Base-by-base conservation (phyloP, 148 eudicot genomes). In the Fagopyrum tataricum region DNA sequence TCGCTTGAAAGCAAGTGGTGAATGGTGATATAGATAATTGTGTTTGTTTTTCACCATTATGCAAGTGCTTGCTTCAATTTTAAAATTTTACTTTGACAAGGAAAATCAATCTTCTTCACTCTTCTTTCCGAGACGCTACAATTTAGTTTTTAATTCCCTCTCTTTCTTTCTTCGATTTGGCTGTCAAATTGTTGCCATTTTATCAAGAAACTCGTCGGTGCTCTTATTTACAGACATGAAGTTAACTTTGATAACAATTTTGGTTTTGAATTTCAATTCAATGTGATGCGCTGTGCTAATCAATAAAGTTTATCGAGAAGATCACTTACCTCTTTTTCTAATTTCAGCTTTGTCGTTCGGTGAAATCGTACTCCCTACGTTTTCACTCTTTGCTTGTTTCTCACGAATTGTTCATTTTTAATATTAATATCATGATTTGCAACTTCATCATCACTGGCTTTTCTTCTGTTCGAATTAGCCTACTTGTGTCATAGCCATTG, bases 331-430 rank as follows among this genome's bases (percentile, higher is more conserved):
- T 24, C 59, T 18, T 53, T 53, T 52, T 17, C 5, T 17, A 0
- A 0, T 17, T 52, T 52, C 23, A 53, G 24, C 23, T 8, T 20
- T 53, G 59, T 53, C 59, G 59, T 53, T 53, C 59, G 59, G 24
- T 53, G 59, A 18, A 53, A 53, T 53, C 59, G 59, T 53, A 53
- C 59, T 18, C 59, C 20, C 59, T 53, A 53, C 59, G 59, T 53
- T 53, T 53, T 18, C 59, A 53, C 24, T 53, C 24, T 18, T 53
- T 53, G 59, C 59, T 53, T 53, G 59, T 53, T 53, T 53, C 10
- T 53, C 59, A 53, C 59, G 59, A 23, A 53, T 53, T 53, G 9
- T 53, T 53, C 24, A 53, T 53, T 20, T 53, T n/a, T 53, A 4
- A 18, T n/a, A 53, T 53, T 53, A 53, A 18, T 53, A 5, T 53